Conservation (phyloP, 495 filamentous ascomycete species). For the Pseudomonodictys pantanalensis region DNA sequence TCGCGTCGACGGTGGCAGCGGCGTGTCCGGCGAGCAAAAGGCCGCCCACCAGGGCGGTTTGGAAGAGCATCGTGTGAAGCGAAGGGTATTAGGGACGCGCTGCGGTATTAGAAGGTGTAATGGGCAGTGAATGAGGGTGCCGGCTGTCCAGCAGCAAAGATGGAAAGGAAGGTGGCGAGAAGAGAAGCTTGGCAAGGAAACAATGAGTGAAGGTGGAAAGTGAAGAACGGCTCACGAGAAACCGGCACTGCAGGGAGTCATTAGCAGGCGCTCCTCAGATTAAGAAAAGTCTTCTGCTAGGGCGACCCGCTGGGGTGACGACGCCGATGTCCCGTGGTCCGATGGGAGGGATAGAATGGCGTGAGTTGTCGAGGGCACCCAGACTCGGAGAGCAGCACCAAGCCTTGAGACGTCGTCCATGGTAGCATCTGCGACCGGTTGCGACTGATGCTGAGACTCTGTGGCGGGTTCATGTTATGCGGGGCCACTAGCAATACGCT, state of each 20-base stretch:
- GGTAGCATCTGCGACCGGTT: constrained; percentile 12
- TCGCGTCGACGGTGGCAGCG: constrained; percentile 11
- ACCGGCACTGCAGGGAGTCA: constrained; percentile 25
- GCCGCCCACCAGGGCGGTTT: constrained; percentile 19
- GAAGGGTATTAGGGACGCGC: constrained; percentile 18
- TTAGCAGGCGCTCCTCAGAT: constrained; percentile 10
- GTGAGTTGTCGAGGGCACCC: constrained; percentile 7
- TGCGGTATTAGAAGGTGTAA: constrained; percentile 31
- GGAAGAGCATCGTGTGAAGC: constrained; percentile 19
- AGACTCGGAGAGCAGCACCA: constrained; percentile 23
- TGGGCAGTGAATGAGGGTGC: constrained; percentile 13
- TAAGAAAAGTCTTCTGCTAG: constrained; percentile 6
- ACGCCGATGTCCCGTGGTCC: constrained; percentile 1
- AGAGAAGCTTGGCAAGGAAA: constrained; percentile 26
- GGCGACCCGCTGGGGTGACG: constrained; percentile 10
- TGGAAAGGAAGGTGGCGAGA: constrained; percentile 24
- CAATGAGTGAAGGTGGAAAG: constrained; percentile 25
- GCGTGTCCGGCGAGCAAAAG: constrained; percentile 29
- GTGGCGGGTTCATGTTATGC: constrained; percentile 14
- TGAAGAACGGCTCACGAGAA: constrained; percentile 26
- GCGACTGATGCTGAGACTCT: constrained; percentile 23
- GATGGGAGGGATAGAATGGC: constrained; percentile 7
- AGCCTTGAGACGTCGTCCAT: constrained; percentile 1
- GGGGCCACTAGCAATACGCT: background rate
- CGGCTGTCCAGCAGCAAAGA: constrained; percentile 35